Conservation (phyloP, 208 protist genomes). For the Leishmania martiniquensis region DNA sequence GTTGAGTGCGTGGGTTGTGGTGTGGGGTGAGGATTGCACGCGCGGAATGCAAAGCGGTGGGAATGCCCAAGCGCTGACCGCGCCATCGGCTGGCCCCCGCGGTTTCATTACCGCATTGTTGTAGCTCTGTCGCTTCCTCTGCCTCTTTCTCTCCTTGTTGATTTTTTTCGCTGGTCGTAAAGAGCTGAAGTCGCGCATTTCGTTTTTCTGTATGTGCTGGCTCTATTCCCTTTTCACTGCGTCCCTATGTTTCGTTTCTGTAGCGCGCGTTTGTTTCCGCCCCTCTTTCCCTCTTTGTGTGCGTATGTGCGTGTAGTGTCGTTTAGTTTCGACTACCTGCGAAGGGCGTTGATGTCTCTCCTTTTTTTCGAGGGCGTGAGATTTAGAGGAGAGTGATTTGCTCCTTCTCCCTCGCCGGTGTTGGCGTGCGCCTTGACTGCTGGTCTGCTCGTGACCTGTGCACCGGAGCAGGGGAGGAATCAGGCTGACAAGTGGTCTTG, state of each 20-base stretch:
- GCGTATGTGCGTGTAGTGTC: conserved; percentile 3
- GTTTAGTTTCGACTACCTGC: not conserved
- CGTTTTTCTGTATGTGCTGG: not conserved
- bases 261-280: not conserved
- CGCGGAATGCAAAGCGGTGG: no score
- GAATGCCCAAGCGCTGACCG: no score
- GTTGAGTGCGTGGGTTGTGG: not conserved
- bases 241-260: not conserved
- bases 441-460: not conserved
- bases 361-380: not conserved
- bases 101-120: not conserved
- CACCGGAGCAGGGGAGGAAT: not conserved
- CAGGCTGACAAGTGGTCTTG: not conserved
- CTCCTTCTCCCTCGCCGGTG: not conserved
- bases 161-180: not conserved
- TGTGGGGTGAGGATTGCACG: not conserved
- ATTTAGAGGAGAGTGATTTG: not conserved
- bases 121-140: not conserved
- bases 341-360: not conserved
- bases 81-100: no score
- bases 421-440: conserved; percentile 1
- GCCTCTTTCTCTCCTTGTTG: not conserved
- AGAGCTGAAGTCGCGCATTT: not conserved
- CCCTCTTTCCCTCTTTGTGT: conserved; percentile 1
- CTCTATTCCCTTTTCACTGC: not conserved